Base-by-base conservation (phyloP, 257 asterid genomes). In the Petunia axillaris region DNA sequence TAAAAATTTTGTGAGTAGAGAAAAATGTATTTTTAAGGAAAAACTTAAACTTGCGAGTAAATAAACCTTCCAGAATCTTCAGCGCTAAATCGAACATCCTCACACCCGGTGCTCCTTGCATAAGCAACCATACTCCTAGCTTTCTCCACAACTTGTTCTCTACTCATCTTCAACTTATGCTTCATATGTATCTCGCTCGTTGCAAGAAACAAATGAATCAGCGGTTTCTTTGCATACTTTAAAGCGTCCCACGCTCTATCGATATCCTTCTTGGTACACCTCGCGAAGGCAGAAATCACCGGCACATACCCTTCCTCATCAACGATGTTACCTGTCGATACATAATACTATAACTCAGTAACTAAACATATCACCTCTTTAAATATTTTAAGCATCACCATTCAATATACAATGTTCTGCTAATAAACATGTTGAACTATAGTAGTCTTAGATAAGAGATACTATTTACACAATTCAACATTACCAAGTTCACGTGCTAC, bases 241-340 rank as follows among this genome's bases (percentile, higher is more conserved):
- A 93, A 97, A 0, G 98, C 98, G 88, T 93, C 98, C 98, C 98
- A 94, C 50, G 98, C 87, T 90, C 80, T 90, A 5, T 91, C 97
- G 40, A 94, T 93, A 76, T 94, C 98, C 84, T 87, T 81, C 94
- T 91, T 85, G 83, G 90, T 90, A 75, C 98, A 94, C 93, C 98
- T 89, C 2, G 98, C 90, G 84, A 94, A 67, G 0, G 97, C 98
- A 67, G 97, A 94, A 7, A 94, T 90, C 10, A 93, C 97, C 62
- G 98, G 98, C 16, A 88, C 88, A 40, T 94, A 91, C 6, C 80
- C 84, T 1, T 82, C 81, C 71, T 82, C 89, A 1, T 36, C 84
- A 25, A 25, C 25, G 25, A 25, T 25, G 25, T 25, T 25, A 25
- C 25, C 25, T 25, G 25, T 25, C 25, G 25, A 25, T 25, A 25